Conservation (phyloP, 2,329 filamentous ascomycete genomes). For the Bipolaris gigantea region DNA sequence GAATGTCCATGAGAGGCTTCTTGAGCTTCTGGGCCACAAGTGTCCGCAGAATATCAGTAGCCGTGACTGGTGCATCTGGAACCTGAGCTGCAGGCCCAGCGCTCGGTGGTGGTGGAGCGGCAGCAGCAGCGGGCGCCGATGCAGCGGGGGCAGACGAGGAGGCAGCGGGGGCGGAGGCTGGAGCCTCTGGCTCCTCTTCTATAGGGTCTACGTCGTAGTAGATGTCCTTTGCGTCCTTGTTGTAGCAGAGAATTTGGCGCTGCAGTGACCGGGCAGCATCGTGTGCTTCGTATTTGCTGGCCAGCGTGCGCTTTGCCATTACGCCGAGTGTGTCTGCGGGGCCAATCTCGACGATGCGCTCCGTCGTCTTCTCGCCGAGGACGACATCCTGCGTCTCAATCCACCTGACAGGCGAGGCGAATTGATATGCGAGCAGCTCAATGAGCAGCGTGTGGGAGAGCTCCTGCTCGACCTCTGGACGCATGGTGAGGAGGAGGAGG, state of each 20-base stretch:
- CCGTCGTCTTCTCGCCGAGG: conserved; percentile 90
- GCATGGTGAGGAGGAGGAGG: conserved; percentile 63
- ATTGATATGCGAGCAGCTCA: conserved; percentile 98
- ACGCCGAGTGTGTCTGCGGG: conserved; percentile 95
- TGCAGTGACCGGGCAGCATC: conserved; percentile 96
- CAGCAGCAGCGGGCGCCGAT: conserved; percentile 55
- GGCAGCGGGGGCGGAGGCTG: conserved; percentile 51
- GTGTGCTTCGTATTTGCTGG: conserved; percentile 97
- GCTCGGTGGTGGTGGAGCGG: conserved; percentile 62
- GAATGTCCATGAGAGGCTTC: conserved; percentile 86
- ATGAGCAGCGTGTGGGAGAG: conserved; percentile 97
- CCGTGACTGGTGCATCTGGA: conserved; percentile 81
- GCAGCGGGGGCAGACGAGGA: conserved; percentile 54
- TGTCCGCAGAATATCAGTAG: conserved; percentile 84
- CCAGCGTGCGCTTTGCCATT: conserved; percentile 94
- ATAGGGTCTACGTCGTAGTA: conserved; percentile 98
- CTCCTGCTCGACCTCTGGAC: conserved; percentile 98
- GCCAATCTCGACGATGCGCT: conserved; percentile 96
- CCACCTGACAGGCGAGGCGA: conserved; percentile 98
- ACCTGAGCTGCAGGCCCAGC: conserved; percentile 86
- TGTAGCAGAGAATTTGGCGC: conserved; percentile 97
- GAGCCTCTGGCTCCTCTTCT: conserved; percentile 70
- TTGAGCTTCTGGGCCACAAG: conserved; percentile 97
- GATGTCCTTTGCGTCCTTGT: conserved; percentile 98
- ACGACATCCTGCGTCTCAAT: conserved; percentile 99